Evolutionary conservation across 306 rosid species (phyloP).

Genomic region (Ormosia semicastrata): DNA sequence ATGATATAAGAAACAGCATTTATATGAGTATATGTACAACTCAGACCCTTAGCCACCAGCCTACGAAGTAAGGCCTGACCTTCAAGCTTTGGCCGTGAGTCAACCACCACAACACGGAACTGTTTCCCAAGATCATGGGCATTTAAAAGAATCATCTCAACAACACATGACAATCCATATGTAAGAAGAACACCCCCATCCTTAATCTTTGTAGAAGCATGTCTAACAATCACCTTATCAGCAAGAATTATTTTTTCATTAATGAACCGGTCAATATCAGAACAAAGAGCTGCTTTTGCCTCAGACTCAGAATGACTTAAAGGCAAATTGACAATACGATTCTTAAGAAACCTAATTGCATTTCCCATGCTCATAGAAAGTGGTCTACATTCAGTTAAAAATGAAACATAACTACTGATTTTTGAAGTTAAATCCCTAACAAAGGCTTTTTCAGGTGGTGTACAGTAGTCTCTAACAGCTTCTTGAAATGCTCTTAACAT

Average conservation of each 20-base stretch:
- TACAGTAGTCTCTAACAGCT: constrained; percentile 54
- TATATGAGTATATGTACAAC: constrained; percentile 65
- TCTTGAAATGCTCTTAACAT: constrained; percentile 70
- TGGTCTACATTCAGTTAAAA: constrained; percentile 66
- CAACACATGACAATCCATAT: constrained; percentile 57
- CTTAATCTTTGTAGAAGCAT: constrained; percentile 56
- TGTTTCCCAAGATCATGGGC: constrained; percentile 62
- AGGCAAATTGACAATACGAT: constrained; percentile 47
- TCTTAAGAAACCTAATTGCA: constrained; percentile 59
- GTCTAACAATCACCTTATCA: constrained; percentile 60
- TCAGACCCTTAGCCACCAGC: constrained; percentile 55
- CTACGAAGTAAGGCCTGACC: constrained; percentile 61
- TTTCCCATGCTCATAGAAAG: constrained; percentile 76
- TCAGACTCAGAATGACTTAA: constrained; percentile 49
- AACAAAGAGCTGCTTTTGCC: constrained; percentile 53
- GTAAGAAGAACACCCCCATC: constrained; percentile 74
- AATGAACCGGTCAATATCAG: constrained; percentile 54
- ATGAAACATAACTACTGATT: constrained; percentile 58
- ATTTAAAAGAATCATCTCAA: constrained; percentile 54
- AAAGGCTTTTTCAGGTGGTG: constrained; percentile 52
- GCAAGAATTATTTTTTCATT: constrained; percentile 66
- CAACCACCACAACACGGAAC: constrained; percentile 65
- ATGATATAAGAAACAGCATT: constrained; percentile 64
- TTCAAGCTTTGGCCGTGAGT: constrained; percentile 73
- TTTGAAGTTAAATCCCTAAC: constrained; percentile 61